Evolutionary conservation across 352 stramenopile species (phyloP).

Genomic region (Globisporangium nodosum): DNA sequence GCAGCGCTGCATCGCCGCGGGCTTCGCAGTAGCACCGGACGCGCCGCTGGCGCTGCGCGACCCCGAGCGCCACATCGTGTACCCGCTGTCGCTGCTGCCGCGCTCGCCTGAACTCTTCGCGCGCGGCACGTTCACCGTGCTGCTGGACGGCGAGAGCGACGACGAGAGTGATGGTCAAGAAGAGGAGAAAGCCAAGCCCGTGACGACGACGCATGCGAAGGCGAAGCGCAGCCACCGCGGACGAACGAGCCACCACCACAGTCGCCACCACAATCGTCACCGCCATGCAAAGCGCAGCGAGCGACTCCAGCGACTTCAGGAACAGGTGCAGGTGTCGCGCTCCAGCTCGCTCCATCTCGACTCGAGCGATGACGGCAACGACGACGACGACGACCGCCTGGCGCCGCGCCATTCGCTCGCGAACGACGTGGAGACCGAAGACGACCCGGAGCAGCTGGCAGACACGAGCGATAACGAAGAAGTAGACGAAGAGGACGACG

Average conservation of each 20-base stretch:
- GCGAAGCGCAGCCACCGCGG: slow-evolving; percentile 5
- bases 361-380: slow-evolving; percentile 13
- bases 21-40: slow-evolving; percentile 25
- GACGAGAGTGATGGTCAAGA: slow-evolving; percentile 1
- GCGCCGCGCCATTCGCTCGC: slow-evolving; percentile 14
- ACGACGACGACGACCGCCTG: slow-evolving; percentile 8
- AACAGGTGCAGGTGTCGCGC: background rate
- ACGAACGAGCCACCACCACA: background rate
- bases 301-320: slow-evolving; percentile 17
- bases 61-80: slow-evolving; percentile 33
- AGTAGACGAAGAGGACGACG: slow-evolving; percentile 22
- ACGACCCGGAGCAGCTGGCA: slow-evolving; percentile 7
- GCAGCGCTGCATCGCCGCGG: slow-evolving; percentile 36
- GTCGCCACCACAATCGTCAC: slow-evolving; percentile 1
- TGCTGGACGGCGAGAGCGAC: slow-evolving; percentile 18
- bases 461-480: slow-evolving; percentile 9
- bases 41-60: slow-evolving; percentile 24
- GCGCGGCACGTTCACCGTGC: slow-evolving; percentile 33
- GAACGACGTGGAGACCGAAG: slow-evolving; percentile 14
- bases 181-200: background rate
- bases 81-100: slow-evolving; percentile 63
- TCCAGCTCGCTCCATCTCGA: slow-evolving; percentile 2
- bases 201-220: background rate
- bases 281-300: slow-evolving; percentile 9
- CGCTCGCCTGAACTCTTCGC: slow-evolving; percentile 50